Percentiles rank a stretch among this genome's conserved stretches.
phyloP scores from a whole-genome alignment of 108 stramenopile genomes.

The Mediolabrus comicus region DNA sequence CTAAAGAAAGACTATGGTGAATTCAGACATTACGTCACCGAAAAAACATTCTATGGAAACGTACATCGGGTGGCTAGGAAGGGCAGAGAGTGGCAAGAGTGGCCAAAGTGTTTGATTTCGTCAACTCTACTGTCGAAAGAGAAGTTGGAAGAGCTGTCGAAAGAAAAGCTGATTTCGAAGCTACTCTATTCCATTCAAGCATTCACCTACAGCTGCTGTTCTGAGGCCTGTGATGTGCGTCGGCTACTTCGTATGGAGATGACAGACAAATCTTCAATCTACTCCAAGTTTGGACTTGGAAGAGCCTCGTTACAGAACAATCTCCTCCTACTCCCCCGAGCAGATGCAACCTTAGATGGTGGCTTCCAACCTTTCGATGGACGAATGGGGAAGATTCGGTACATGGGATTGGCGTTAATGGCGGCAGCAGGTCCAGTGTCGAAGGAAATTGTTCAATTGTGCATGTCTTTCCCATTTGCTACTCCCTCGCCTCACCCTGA shows the following conservation, averaged over 20 bases:
- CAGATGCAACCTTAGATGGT: slow-evolving; percentile 53
- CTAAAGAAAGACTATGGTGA: slow-evolving; percentile 73
- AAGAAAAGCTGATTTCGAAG: slow-evolving; percentile 80
- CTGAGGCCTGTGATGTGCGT: slow-evolving; percentile 66
- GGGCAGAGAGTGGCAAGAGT: slow-evolving; percentile 40
- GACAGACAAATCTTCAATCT: slow-evolving; percentile 29
- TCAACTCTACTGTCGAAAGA: slow-evolving; percentile 56
- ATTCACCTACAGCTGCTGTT: slow-evolving; percentile 77
- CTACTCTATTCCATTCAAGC: slow-evolving; percentile 74
- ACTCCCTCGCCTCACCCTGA: slow-evolving; percentile 11
- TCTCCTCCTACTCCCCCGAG: slow-evolving; percentile 61
- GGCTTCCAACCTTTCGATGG: slow-evolving; percentile 81
- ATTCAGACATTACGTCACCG: slow-evolving; percentile 80
- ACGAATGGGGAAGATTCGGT: slow-evolving; percentile 71
- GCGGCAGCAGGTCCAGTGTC: slow-evolving; percentile 76
- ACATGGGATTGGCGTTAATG: slow-evolving; percentile 77
- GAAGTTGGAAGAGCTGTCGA: slow-evolving; percentile 69
- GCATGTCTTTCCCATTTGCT: slow-evolving; percentile 64
- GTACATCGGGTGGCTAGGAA: neutral
- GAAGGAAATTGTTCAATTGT: slow-evolving; percentile 76
- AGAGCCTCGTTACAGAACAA: slow-evolving; percentile 45
- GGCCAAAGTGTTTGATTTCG: slow-evolving; percentile 80
- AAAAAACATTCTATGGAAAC: slow-evolving; percentile 46
- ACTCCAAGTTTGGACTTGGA: slow-evolving; percentile 72
- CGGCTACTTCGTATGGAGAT: slow-evolving; percentile 40